These are phyloP conservation scores for Hypholoma sublateritium DNA, from an alignment of 768 basidiomycete species.

Conservation along the genomic window DNA sequence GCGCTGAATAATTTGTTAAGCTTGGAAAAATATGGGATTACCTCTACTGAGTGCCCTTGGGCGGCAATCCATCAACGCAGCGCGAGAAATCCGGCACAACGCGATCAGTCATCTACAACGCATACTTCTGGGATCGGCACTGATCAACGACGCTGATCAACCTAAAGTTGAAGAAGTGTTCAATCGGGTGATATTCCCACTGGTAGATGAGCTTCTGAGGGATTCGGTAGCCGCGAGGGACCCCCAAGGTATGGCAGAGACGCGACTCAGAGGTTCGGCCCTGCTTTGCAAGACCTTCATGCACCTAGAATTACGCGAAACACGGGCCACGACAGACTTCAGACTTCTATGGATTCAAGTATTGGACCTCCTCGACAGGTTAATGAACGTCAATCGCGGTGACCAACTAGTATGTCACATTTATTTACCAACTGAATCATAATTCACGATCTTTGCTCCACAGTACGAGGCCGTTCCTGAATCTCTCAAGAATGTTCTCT, in stretches of 20 bases:
- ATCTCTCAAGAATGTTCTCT: constrained; percentile 92
- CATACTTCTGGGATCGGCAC: constrained; percentile 74
- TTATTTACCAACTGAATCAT: neutral
- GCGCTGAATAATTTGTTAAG: constrained; percentile 30
- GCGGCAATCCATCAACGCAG: constrained; percentile 80
- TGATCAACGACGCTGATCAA: constrained; percentile 56
- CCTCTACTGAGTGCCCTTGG: constrained; percentile 73
- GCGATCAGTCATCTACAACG: constrained; percentile 84
- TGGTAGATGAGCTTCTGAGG: constrained; percentile 88
- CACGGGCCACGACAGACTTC: constrained; percentile 57
- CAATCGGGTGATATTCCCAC: constrained; percentile 85
- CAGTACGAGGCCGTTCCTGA: constrained; percentile 96
- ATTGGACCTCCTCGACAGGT: constrained; percentile 81
- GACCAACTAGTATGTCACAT: constrained; percentile 78
- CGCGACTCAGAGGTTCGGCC: constrained; percentile 83
- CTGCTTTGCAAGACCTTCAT: constrained; percentile 94
- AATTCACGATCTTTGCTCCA: neutral
- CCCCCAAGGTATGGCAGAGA: constrained; percentile 88
- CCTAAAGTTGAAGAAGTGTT: constrained; percentile 79
- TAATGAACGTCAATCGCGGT: constrained; percentile 83
- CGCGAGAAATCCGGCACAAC: constrained; percentile 80
- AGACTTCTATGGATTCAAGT: constrained; percentile 85
- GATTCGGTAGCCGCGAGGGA: constrained; percentile 79
- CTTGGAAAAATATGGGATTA: constrained; percentile 76
- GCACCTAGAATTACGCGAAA: constrained; percentile 83